Evolutionary conservation across 345 rosid genomes (phyloP).

Genomic region (Cardamine resedifolia): DNA sequence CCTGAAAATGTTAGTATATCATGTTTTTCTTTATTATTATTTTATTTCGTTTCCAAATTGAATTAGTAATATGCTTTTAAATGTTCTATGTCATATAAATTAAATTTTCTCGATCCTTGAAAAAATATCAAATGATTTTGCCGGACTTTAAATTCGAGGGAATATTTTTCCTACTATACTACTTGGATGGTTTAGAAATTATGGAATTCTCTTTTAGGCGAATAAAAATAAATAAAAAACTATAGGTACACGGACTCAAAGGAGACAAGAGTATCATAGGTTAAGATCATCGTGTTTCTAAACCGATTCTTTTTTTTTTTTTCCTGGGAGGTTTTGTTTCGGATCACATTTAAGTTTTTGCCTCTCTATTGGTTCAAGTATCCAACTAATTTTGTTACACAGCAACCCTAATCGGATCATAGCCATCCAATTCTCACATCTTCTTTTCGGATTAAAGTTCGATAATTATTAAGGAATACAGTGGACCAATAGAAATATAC

Average conservation of each 20-base stretch:
- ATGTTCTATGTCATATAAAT: background rate
- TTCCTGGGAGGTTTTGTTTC: background rate
- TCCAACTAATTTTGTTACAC: slow-evolving; percentile 24
- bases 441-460: slow-evolving; percentile 2
- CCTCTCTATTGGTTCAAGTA: background rate
- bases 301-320: slow-evolving; percentile 19
- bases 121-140: background rate
- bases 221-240: background rate
- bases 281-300: slow-evolving; percentile 24
- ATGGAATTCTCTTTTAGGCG: slow-evolving; percentile 4
- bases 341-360: slow-evolving; percentile 17
- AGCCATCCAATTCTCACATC: slow-evolving; percentile 23
- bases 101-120: background rate
- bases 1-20: background rate
- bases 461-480: background rate
- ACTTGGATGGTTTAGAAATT: slow-evolving; percentile 16
- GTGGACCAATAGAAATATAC: background rate
- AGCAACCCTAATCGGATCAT: slow-evolving; percentile 26
- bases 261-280: slow-evolving; percentile 38
- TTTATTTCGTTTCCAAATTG: background rate
- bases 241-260: slow-evolving; percentile 36
- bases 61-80: background rate
- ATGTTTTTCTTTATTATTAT: too few relatives aligned
- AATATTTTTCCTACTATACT: slow-evolving; percentile 3
- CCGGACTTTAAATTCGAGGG: background rate